Evolutionary conservation across 768 basidiomycete genomes (phyloP).

Genomic region (Boletus rubescentipes): DNA sequence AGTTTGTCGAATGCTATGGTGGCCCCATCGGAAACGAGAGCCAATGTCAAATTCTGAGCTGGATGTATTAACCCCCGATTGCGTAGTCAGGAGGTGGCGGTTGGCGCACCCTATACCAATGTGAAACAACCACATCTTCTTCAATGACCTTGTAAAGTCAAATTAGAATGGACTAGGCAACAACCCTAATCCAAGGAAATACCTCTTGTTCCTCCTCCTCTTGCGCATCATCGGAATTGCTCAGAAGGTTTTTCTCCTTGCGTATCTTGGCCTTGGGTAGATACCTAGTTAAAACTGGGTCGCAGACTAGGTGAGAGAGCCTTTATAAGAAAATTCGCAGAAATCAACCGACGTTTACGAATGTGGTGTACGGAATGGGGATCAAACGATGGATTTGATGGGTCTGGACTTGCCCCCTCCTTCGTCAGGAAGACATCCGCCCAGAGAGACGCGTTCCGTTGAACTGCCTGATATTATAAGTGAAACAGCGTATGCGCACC

Average conservation of each 20-base stretch:
- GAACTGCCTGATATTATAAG: conserved; percentile 53
- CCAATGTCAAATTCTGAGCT: conserved; percentile 79
- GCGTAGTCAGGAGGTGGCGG: not conserved
- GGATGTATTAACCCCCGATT: conserved; percentile 4
- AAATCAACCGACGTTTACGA: conserved; percentile 61
- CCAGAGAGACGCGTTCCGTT: conserved; percentile 80
- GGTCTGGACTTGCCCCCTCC: conserved; percentile 65
- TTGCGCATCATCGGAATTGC: conserved; percentile 37
- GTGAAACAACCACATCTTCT: conserved; percentile 66
- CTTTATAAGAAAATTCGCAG: not conserved
- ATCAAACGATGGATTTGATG: conserved; percentile 51
- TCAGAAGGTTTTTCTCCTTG: conserved; percentile 81
- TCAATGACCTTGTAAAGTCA: conserved; percentile 29
- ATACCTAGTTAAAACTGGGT: conserved; percentile 83
- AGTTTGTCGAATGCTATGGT: conserved; percentile 53
- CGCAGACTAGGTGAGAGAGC: conserved; percentile 1
- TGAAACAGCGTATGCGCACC: conserved; percentile 5
- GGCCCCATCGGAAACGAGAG: conserved; percentile 72
- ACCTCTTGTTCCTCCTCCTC: conserved; percentile 56
- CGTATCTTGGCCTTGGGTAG: conserved; percentile 66
- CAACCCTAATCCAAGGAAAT: conserved; percentile 1
- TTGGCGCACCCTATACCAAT: conserved; percentile 72
- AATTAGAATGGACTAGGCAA: conserved; percentile 12
- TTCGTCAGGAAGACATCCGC: conserved; percentile 77
- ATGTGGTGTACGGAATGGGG: conserved; percentile 62